Conservation (phyloP, 805 yeast genomes). For the Ascoidea rubescens region DNA sequence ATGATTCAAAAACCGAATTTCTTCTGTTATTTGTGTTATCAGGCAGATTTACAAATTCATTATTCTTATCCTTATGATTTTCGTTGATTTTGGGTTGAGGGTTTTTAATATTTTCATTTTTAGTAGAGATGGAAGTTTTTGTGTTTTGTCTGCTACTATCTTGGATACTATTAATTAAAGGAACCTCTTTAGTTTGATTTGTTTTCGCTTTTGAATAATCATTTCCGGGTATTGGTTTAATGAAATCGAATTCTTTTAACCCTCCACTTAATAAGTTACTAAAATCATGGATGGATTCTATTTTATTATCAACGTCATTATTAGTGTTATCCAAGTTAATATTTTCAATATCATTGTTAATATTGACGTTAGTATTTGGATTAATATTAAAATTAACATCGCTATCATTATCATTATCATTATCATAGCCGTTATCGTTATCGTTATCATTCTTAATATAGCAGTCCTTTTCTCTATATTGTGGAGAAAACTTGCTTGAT, state of each 20-base stretch:
- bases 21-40: no score
- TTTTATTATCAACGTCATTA: no score
- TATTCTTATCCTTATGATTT: no score
- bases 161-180: not conserved
- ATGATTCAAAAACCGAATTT: no score
- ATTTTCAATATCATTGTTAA: no score
- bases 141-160: not conserved
- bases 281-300: not conserved
- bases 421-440: not conserved
- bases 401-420: not conserved
- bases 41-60: no score
- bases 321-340: no score
- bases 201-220: not conserved
- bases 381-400: not conserved
- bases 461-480: constrained; percentile 26
- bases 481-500: constrained; percentile 58
- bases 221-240: not conserved
- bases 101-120: no score
- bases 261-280: not conserved
- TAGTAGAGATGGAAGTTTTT: no score
- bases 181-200: not conserved
- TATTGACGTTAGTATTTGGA: not conserved
- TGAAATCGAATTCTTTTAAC: no score
- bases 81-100: no score
- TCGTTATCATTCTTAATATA: constrained; percentile 1